Conservation (phyloP, 2,329 filamentous ascomycete genomes). For the Fusarium mexicanum region DNA sequence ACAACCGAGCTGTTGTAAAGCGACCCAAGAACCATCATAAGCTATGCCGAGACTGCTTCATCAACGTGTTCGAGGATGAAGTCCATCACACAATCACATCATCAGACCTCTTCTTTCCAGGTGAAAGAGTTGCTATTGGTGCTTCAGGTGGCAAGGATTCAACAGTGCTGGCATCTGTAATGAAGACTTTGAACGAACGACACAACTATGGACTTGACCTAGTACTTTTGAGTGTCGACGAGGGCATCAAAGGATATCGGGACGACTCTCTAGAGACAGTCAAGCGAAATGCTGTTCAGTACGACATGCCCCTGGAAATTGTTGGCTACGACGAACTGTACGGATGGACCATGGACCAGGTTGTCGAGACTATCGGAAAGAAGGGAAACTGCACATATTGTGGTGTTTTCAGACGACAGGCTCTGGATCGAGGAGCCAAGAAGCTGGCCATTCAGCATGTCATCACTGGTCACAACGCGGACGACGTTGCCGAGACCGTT, state of each 20-base stretch:
- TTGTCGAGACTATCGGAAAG: conserved; percentile 94
- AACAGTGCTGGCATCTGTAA: conserved; percentile 91
- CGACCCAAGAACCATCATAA: conserved; percentile 95
- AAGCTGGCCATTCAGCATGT: conserved; percentile 90
- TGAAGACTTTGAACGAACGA: conserved; percentile 93
- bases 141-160: conserved; percentile 98
- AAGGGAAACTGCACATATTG: conserved; percentile 99
- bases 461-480: conserved; percentile 96
- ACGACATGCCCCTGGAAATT: conserved; percentile 90
- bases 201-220: conserved; percentile 88
- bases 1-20: conserved; percentile 84
- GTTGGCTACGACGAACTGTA: conserved; percentile 94
- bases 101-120: conserved; percentile 81
- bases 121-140: conserved; percentile 91
- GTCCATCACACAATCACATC: conserved; percentile 91
- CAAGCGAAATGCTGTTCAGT: conserved; percentile 90
- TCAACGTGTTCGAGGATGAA: conserved; percentile 88
- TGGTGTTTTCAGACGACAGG: conserved; percentile 93
- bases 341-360: conserved; percentile 99
- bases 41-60: conserved; percentile 90
- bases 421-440: conserved; percentile 90
- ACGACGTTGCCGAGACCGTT: conserved; percentile 96
- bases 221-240: conserved; percentile 89
- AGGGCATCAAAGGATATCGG: conserved; percentile 96
- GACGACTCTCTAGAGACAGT: conserved; percentile 97